These are phyloP conservation scores for Aspergillus melleus DNA, from an alignment of 2,329 filamentous ascomycete species.

Conservation along the genomic window DNA sequence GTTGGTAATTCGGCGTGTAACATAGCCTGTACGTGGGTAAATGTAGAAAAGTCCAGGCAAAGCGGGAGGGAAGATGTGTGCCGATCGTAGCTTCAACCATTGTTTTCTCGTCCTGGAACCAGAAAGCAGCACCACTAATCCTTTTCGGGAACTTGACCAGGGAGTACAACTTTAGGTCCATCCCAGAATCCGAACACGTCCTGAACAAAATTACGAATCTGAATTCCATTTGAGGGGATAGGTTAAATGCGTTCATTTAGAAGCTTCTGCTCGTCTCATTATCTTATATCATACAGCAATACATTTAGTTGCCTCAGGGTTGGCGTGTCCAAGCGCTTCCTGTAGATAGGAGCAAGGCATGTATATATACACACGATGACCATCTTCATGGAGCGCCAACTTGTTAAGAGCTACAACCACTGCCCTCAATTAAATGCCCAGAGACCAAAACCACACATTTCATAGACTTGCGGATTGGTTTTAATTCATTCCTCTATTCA, in stretches of 20 bases:
- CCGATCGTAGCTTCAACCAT: too few species aligned
- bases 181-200: neutral
- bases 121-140: neutral
- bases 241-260: conserved; percentile 6
- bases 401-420: too few species aligned
- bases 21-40: too few species aligned
- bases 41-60: too few species aligned
- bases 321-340: conserved; percentile 1
- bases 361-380: neutral
- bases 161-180: neutral
- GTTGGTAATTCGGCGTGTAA: too few species aligned
- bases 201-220: neutral
- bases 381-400: too few species aligned
- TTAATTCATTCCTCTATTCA: too few species aligned
- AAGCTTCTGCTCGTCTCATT: conserved; percentile 8
- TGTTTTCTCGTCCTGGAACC: too few species aligned
- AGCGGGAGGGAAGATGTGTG: too few species aligned
- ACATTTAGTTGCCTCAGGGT: conserved; percentile 3
- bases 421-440: too few species aligned
- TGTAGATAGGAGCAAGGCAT: neutral
- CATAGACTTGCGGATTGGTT: too few species aligned
- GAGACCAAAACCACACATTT: too few species aligned
- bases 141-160: neutral
- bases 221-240: neutral
- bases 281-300: conserved; percentile 7